Conservation (phyloP, 2,329 filamentous ascomycete species). For the Ophiostoma piceae region DNA sequence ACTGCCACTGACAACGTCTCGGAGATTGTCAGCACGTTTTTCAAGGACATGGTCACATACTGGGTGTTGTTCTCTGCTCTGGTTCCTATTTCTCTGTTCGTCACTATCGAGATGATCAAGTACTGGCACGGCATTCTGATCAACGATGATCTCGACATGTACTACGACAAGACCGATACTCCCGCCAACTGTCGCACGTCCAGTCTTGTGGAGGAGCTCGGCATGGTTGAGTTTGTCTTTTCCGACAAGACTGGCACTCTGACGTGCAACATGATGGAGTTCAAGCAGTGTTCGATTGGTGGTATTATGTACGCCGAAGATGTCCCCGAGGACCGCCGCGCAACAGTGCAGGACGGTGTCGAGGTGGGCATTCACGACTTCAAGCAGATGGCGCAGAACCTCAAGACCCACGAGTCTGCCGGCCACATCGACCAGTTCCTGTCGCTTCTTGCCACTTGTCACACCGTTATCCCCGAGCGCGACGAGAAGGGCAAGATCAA, state of each 20-base stretch:
- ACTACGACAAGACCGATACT: constrained; percentile 91
- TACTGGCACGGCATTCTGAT: constrained; percentile 98
- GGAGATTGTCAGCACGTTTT: constrained; percentile 68
- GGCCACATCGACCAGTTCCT: constrained; percentile 72
- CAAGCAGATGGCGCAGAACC: constrained; percentile 65
- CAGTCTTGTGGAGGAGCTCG: constrained; percentile 91
- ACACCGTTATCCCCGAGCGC: constrained; percentile 93
- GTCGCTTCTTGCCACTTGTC: constrained; percentile 78
- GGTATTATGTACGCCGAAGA: constrained; percentile 92
- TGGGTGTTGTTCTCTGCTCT: constrained; percentile 97
- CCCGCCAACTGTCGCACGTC: constrained; percentile 94
- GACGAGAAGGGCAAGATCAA: constrained; percentile 80
- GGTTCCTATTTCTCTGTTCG: constrained; percentile 95
- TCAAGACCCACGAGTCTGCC: constrained; percentile 49
- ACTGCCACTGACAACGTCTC: constrained; percentile 52
- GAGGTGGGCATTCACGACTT: constrained; percentile 83
- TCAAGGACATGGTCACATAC: constrained; percentile 93
- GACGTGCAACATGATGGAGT: constrained; percentile 96
- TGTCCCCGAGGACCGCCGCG: constrained; percentile 82
- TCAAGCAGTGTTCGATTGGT: constrained; percentile 87
- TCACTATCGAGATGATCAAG: constrained; percentile 95
- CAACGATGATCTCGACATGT: constrained; percentile 95
- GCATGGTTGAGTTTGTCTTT: constrained; percentile 98
- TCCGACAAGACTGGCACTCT: constrained; percentile 89
- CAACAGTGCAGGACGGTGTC: constrained; percentile 69